Conservation (phyloP, 176 grass and related monocot genomes). For the Oryza longistaminata region DNA sequence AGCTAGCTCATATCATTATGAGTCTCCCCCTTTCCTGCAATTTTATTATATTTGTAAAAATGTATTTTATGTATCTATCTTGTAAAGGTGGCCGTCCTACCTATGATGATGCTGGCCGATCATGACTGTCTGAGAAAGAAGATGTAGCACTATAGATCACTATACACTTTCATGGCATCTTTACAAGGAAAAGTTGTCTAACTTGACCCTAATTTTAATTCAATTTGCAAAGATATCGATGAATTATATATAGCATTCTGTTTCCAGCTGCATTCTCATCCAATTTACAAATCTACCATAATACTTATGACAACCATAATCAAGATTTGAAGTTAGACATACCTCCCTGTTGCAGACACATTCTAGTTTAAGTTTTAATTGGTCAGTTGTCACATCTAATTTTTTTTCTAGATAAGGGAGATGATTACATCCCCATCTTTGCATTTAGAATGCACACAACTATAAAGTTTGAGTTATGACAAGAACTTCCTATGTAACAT, state of each 20-base stretch:
- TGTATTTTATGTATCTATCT: not conserved
- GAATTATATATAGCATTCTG: not conserved
- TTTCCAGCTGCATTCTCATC: not conserved
- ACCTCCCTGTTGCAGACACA: not conserved
- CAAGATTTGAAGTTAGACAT: no score
- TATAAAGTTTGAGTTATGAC: not conserved
- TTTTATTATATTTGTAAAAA: conserved; percentile 1
- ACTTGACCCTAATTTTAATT: not conserved
- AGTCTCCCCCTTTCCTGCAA: not conserved
- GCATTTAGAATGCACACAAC: not conserved
- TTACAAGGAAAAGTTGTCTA: not conserved
- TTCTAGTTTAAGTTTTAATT: not conserved
- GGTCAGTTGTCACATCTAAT: not conserved
- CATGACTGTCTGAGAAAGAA: conserved; percentile 33
- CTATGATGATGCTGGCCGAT: conserved; percentile 33
- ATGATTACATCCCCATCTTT: not conserved
- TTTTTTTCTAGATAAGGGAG: no score
- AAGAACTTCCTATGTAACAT: not conserved
- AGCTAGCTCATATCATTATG: not conserved
- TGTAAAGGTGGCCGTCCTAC: conserved; percentile 28
- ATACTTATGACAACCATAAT: not conserved
- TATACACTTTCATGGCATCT: not conserved
- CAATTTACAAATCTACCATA: not conserved
- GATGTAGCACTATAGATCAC: not conserved
- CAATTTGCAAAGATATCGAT: not conserved